A percentile compares a stretch with the other conserved stretches of the same genome.
phyloP scores from a whole-genome alignment of 345 rosid species.

The Cochlearia excelsa region DNA sequence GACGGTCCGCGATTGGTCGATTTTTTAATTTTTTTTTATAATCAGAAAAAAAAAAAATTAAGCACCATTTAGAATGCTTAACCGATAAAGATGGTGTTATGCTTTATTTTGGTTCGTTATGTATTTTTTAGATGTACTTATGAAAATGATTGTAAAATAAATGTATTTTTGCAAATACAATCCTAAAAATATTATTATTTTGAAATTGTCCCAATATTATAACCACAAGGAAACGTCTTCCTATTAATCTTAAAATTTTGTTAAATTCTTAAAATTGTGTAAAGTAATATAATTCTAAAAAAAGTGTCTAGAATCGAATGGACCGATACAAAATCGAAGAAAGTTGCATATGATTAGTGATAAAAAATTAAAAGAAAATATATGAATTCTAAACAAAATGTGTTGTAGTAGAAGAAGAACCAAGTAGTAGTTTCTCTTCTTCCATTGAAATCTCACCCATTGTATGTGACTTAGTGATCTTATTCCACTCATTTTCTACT shows the following conservation, averaged over 20 bases:
- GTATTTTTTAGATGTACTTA: too few relatives aligned
- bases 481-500: constrained; percentile 97
- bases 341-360: constrained; percentile 18
- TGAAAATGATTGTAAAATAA: too few relatives aligned
- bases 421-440: constrained; percentile 60
- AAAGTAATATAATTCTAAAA: neutral
- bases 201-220: neutral
- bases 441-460: constrained; percentile 54
- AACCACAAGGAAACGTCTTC: too few relatives aligned
- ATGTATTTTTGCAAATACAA: too few relatives aligned
- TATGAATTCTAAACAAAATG: constrained; percentile 50
- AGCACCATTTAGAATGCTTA: too few relatives aligned
- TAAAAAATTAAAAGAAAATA: neutral
- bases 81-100: too few relatives aligned
- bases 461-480: constrained; percentile 70
- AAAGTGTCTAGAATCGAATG: constrained; percentile 3
- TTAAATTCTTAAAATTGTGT: constrained; percentile 18
- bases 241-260: neutral
- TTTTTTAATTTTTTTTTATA: too few relatives aligned
- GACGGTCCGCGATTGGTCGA: too few relatives aligned
- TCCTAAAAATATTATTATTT: too few relatives aligned
- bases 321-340: neutral
- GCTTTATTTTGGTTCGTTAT: too few relatives aligned
- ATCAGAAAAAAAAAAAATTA: too few relatives aligned
- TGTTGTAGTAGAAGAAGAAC: constrained; percentile 52